Evolutionary conservation across 495 filamentous ascomycete genomes (phyloP), one percentile per base, ranked within the genome.

Genomic region (Trichocladium antarcticum): DNA sequence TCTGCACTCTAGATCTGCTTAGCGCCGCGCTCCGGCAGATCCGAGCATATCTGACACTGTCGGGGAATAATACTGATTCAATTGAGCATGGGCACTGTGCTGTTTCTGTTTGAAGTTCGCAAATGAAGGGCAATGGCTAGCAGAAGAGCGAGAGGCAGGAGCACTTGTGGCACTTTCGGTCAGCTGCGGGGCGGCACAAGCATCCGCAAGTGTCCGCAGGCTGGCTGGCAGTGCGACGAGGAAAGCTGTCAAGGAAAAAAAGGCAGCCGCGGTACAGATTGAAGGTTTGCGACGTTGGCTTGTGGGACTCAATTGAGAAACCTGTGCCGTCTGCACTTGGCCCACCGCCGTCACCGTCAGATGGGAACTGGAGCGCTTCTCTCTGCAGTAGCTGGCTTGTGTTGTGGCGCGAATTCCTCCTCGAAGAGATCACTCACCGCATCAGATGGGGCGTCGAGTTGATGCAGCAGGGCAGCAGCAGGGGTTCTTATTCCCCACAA

Each of bases 1-100:
- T 45, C 47, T 49, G 40, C 46, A 27, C 16, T 47, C 31, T 10
- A 19, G 28, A 50, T 42, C 24, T 22, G 45, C 38, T 46, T 42
- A 37, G 52, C 42, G 28, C 44, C 19, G 24, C 24, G 24, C 42
- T 6, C 19, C 14, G 20, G 1, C 16, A 9, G 19, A 32, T 39
- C 15, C 11, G 14, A 19, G 17, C 17, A 43, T 8, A 27, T 4
- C 24, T 3, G 24, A 21, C 31, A 31, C 20, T 37, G 19, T 0
- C 28, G n/a, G 42, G n/a, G 35, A 37, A 20, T 51, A 17, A 2
- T 16, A 22, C 11, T 28, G 20, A 44, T 45, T 47, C 40, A 29
- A 21, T 12, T 12, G 39, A 47, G 39, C 48, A 57, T 50, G 40
- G 34, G 20, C 36, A 31, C 21, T n/a, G 35, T 21, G 22, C 24